Percentiles rank a stretch among this genome's conserved stretches.
These are phyloP conservation scores for Trichoderma parareesei DNA, from an alignment of 495 filamentous ascomycete species.

Conservation along the genomic window DNA sequence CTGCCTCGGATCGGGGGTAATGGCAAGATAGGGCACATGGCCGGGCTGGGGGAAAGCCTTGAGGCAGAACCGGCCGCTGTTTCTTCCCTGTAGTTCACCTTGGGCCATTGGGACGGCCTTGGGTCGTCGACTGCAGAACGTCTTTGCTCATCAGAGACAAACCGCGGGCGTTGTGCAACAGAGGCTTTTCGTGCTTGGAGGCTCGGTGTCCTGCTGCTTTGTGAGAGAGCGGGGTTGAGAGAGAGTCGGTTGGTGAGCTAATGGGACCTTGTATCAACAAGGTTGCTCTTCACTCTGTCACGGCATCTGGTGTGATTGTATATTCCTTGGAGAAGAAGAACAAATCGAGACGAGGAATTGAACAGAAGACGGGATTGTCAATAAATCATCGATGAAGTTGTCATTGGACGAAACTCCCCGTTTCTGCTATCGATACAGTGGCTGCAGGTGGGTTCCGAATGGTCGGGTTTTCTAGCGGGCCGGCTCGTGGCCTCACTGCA, in stretches of 20 bases:
- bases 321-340: no score
- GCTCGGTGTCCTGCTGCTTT: background rate
- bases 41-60: background rate
- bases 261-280: no score
- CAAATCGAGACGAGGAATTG: background rate
- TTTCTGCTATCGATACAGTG: background rate
- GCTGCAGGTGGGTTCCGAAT: background rate
- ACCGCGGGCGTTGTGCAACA: conserved; percentile 1
- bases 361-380: background rate
- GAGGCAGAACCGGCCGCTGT: background rate
- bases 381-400: background rate
- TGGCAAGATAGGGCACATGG: conserved; percentile 3
- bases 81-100: background rate
- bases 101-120: background rate
- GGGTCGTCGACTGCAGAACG: background rate
- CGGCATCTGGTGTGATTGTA: no score
- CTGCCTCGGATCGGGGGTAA: background rate
- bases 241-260: no score
- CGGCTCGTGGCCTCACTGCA: background rate
- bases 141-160: background rate
- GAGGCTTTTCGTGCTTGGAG: background rate
- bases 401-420: background rate
- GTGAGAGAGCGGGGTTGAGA: background rate
- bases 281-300: no score
- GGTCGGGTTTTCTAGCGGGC: conserved; percentile 6